Evolutionary conservation across 495 filamentous ascomycete species (phyloP).

Genomic region (Neurospora intermedia): DNA sequence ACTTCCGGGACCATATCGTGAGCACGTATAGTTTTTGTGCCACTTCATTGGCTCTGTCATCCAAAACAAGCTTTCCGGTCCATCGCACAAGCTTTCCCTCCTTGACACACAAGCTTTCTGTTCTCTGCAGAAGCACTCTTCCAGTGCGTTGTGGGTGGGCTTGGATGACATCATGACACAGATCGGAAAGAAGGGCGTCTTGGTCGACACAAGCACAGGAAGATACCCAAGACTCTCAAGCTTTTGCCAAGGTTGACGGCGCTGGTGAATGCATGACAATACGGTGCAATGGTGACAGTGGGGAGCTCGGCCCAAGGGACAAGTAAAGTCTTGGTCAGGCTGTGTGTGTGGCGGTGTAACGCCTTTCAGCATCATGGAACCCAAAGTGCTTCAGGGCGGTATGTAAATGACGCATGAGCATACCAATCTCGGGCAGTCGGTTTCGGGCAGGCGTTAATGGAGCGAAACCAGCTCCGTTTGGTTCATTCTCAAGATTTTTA

Average conservation of each 20-base stretch:
- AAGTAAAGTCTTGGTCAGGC: neutral
- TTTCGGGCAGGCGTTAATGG: neutral
- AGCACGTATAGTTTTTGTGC: neutral
- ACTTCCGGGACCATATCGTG: neutral
- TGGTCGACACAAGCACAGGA: neutral
- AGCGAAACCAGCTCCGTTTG: neutral
- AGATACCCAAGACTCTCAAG: neutral
- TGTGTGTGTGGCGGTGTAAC: neutral
- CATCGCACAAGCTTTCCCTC: neutral
- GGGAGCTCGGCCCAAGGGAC: neutral
- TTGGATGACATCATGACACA: neutral
- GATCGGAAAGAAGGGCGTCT: neutral
- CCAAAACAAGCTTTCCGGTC: neutral
- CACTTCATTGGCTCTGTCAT: neutral
- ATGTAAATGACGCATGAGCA: neutral
- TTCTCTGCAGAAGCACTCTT: neutral
- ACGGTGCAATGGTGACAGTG: neutral
- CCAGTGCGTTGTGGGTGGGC: neutral
- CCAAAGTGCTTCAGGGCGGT: neutral
- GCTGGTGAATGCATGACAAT: neutral
- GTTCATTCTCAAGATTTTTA: slow-evolving; percentile 9
- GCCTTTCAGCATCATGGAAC: neutral
- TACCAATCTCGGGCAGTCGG: neutral
- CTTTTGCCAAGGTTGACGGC: neutral
- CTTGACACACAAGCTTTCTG: neutral